Base-by-base conservation (phyloP, 2,329 filamentous ascomycete species). In the Leptographium wingfieldii region DNA sequence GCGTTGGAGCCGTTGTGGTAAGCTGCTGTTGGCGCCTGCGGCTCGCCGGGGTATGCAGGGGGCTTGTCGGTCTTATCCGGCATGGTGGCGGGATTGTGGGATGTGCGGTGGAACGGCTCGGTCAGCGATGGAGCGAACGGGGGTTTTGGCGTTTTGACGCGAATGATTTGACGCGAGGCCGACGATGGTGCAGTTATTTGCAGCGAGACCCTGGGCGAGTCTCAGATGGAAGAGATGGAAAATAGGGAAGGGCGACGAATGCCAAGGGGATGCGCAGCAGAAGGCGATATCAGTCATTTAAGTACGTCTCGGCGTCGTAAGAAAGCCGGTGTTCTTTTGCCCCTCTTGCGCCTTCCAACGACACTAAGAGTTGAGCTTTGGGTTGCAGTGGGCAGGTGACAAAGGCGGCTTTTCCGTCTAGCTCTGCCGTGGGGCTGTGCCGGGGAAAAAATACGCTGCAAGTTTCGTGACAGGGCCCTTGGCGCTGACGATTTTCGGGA, bases 31-130 rank as follows among this genome's bases (percentile, higher is more conserved):
- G 65, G 67, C 55, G 63, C 58, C 63, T 70, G 71, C 57, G 69
- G 69, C 9, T 55, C 54, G 57, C 74, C 72, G 55, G 73, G 69
- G 65, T 80, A 79, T 1, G 77, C 71, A 31, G 78, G 79, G 58
- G 80, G 80, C 22, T 63, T 59, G 40, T 76, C 70, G 59, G 80
- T 76, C 68, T 80, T 78, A 65, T 71, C 68, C 59, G 75, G 71
- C 76, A 79, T 79, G 22, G 38, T 12, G 52, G 31, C 19, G 38
- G 35, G 9, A 31, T n/a, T 25, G 19, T 38, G 5, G 48, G 2
- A 33, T 10, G 31, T 35, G 35, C 19, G 22, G 55, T 29, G 43
- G 43, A 46, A 46, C 40, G 16, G 40, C 43, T 46, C 43, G 19
- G 43, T 46, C 19, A n/a, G n/a, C 38, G 31, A 58, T 52, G 19